Evolutionary conservation across 139 green algal species (phyloP).

Genomic region (Closterium sp.): DNA sequence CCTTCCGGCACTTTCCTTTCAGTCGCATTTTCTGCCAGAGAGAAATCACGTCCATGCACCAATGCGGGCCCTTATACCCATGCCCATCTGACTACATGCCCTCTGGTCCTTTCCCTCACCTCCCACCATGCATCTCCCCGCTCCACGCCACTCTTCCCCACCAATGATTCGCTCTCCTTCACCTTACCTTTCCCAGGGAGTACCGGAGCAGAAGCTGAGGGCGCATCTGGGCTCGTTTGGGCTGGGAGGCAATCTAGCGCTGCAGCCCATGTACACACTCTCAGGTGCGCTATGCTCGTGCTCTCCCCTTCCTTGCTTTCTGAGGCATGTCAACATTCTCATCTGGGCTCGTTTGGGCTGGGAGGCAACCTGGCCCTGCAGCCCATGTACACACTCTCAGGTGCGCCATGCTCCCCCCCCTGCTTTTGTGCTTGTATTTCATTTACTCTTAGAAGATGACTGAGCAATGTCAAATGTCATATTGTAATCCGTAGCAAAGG

Average conservation of each 20-base stretch:
- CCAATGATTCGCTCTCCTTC: no score
- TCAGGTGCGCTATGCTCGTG: neutral
- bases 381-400: slow-evolving; percentile 39
- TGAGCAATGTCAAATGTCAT: no score
- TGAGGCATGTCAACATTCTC: slow-evolving; percentile 29
- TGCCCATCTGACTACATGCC: no score
- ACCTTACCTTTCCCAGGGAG: slow-evolving; percentile 17
- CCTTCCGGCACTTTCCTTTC: no score
- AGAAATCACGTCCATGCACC: no score
- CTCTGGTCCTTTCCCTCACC: neutral
- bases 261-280: slow-evolving; percentile 62
- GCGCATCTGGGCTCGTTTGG: slow-evolving; percentile 88
- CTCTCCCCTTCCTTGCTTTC: no score
- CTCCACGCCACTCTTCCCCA: neutral
- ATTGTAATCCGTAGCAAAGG: neutral
- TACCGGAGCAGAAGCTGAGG: slow-evolving; percentile 60
- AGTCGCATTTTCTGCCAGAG: no score
- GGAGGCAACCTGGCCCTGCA: slow-evolving; percentile 78
- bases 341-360: slow-evolving; percentile 90
- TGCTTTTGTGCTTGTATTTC: no score
- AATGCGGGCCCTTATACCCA: no score
- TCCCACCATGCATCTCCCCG: neutral
- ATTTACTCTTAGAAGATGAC: no score
- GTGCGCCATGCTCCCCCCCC: neutral
- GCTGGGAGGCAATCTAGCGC: slow-evolving; percentile 74